Conservation (phyloP, 345 rosid species). For the Geranium brycei region DNA sequence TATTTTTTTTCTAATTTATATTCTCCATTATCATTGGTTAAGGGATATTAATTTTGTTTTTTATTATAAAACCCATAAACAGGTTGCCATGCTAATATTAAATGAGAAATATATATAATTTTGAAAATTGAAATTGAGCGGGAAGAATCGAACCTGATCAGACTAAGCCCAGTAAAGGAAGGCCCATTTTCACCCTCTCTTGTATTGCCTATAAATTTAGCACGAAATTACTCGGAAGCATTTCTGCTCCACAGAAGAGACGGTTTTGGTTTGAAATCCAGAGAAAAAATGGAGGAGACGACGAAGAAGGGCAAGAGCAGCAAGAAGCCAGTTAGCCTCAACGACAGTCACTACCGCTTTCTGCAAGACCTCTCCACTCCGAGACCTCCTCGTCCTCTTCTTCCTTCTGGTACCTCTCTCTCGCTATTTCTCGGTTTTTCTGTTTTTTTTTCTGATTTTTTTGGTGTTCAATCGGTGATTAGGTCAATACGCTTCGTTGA, state of each 20-base stretch:
- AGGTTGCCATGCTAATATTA: too few species aligned
- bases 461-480: neutral
- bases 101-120: too few species aligned
- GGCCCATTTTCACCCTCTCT: too few species aligned
- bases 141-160: too few species aligned
- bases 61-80: too few species aligned
- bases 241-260: too few species aligned
- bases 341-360: constrained; percentile 69
- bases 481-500: too few species aligned
- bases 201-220: neutral
- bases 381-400: constrained; percentile 5
- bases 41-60: too few species aligned
- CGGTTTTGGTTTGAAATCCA: neutral
- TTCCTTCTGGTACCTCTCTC: constrained; percentile 16
- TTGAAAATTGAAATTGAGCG: too few species aligned
- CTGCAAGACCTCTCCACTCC: constrained; percentile 33
- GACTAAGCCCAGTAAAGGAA: too few species aligned
- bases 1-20: too few species aligned
- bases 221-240: neutral
- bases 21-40: too few species aligned
- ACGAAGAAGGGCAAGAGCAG: constrained; percentile 10
- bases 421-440: neutral
- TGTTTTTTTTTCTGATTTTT: neutral
- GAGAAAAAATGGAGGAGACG: neutral
- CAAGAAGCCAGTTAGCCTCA: constrained; percentile 60